These are phyloP conservation scores for Rhododendron williamsianum DNA, from an alignment of 148 eudicot genomes.

Conservation along the genomic window DNA sequence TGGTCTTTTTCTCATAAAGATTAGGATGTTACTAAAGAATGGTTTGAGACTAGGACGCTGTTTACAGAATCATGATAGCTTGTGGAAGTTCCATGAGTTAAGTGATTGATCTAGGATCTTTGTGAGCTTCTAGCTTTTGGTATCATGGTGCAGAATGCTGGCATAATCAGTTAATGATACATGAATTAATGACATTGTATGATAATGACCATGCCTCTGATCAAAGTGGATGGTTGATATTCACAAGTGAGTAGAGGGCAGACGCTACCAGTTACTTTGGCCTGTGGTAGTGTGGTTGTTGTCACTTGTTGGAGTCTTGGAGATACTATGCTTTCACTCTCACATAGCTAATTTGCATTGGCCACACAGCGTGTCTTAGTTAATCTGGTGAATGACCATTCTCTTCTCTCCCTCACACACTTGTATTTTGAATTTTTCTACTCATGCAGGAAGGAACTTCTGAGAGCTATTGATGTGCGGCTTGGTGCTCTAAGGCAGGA, in stretches of 20 bases:
- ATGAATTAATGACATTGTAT: no score
- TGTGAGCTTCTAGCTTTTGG: background rate
- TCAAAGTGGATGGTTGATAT: slow-evolving; percentile 3
- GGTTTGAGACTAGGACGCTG: background rate
- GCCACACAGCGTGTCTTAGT: background rate
- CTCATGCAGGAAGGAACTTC: slow-evolving; percentile 77
- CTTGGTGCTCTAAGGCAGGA: slow-evolving; percentile 71
- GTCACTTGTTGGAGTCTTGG: background rate
- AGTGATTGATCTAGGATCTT: slow-evolving; percentile 3
- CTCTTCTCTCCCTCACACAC: no score
- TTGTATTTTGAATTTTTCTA: slow-evolving; percentile 5
- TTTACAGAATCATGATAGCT: slow-evolving; percentile 5
- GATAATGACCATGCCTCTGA: background rate
- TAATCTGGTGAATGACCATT: slow-evolving; percentile 3
- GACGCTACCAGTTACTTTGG: background rate
- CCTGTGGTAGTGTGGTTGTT: background rate
- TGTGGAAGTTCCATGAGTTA: slow-evolving; percentile 1
- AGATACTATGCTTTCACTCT: background rate
- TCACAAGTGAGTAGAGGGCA: background rate
- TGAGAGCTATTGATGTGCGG: slow-evolving; percentile 92
- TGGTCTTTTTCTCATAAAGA: background rate
- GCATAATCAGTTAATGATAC: background rate
- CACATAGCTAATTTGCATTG: background rate
- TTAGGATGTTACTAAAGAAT: background rate
- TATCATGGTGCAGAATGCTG: background rate